Evolutionary conservation across 495 filamentous ascomycete species (phyloP), one percentile per base, ranked within the genome.

Genomic region (Chaetomidium leptoderma): DNA sequence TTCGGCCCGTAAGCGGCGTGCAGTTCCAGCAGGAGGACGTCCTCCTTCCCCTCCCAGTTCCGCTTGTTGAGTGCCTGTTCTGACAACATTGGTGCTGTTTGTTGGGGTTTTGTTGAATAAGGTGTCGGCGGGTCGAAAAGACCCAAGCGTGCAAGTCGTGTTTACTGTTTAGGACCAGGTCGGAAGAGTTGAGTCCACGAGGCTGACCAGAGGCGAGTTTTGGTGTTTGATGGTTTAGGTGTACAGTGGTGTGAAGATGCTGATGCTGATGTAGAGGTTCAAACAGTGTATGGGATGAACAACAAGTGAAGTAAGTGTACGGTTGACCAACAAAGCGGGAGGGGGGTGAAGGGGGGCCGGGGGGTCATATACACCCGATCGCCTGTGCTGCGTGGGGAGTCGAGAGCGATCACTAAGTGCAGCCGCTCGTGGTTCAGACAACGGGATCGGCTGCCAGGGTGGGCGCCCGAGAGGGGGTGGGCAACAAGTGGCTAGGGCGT

Each of bases 1-100:
- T 96, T 95, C 67, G 53, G 51, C n/a, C 53, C 53, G 19, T 55
- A 55, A 4, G 53, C 53, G 19, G 40, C n/a, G 42, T 55, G 42
- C 37, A 55, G 53, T 19, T 55, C 39, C 17, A 55, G 27, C 19
- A 55, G 53, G 53, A 55, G 27, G 7, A 45, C 6, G n/a, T 55
- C 53, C 53, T 55, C 53, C 19, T 55, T 36, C 14, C 53, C 53
- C 42, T 55, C 53, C 53, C 53, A 55, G 53, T 44, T 55, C 27
- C 53, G 16, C 53, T 55, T 55, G 53, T 55, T 55, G 40, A 55
- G 39, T 24, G 40, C 53, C 40, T 45, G 53, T 27, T 55, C 53
- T 30, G 53, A 33, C 13, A 44, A 54, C 52, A 54, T 54, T 17
- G 52, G 4, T 54, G 52, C 30, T 27, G 39, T n/a, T n/a, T 32